Evolutionary conservation across 768 basidiomycete species (phyloP).

Genomic region (Trametes elegans): DNA sequence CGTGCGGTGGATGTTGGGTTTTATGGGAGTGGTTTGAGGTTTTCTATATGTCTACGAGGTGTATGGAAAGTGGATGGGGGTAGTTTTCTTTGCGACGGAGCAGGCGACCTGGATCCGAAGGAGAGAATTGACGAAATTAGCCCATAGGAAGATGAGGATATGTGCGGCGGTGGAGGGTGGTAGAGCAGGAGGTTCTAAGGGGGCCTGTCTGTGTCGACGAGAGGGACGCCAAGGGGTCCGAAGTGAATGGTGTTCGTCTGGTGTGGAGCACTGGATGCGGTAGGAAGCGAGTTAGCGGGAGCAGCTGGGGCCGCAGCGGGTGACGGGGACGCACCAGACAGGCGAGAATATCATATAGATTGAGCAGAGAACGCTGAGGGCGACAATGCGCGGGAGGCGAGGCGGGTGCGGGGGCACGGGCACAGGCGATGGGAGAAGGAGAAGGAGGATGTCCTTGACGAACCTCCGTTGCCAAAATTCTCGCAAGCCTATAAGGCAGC

Average conservation of each 20-base stretch:
- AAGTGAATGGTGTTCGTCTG: conserved; percentile 55
- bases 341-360: conserved; percentile 25
- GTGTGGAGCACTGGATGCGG: conserved; percentile 19
- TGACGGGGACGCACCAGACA: conserved; percentile 17
- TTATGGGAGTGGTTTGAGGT: conserved; percentile 5
- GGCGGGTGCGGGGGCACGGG: neutral
- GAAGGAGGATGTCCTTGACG: conserved; percentile 16
- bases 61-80: conserved; percentile 16
- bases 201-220: conserved; percentile 73
- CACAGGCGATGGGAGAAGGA: too few species aligned
- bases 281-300: neutral
- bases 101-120: conserved; percentile 41
- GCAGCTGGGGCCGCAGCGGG: neutral
- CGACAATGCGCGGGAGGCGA: conserved; percentile 10
- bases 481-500: conserved; percentile 5
- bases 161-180: conserved; percentile 11
- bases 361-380: conserved; percentile 6
- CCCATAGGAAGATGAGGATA: conserved; percentile 31
- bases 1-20: conserved; percentile 14
- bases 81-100: conserved; percentile 34
- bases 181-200: conserved; percentile 51
- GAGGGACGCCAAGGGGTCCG: conserved; percentile 54
- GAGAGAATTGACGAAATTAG: conserved; percentile 34
- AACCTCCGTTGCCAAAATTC: conserved; percentile 15
- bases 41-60: conserved; percentile 16